Percentiles rank a stretch among this genome's conserved stretches.
These are phyloP conservation scores for Hanseniaspora taiwanica DNA, from an alignment of 805 yeast genomes.

Conservation along the genomic window DNA sequence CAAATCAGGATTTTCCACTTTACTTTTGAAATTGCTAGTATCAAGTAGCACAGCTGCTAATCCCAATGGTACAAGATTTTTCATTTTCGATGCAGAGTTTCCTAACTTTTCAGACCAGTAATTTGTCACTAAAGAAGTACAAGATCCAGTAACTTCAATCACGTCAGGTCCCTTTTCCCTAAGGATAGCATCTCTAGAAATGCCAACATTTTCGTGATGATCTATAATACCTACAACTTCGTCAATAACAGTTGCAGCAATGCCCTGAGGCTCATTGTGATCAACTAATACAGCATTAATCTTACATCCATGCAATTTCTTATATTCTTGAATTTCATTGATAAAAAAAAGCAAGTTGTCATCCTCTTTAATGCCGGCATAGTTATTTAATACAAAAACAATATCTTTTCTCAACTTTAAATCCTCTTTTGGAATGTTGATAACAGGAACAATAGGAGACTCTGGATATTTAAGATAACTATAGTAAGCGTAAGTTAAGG, in stretches of 20 bases:
- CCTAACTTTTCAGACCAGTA: conserved; percentile 33
- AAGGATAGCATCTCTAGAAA: conserved; percentile 28
- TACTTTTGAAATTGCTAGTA: conserved; percentile 52
- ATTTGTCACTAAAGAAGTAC: conserved; percentile 59
- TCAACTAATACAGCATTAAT: conserved; percentile 54
- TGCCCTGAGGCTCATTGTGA: conserved; percentile 59
- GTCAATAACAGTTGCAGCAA: conserved; percentile 18
- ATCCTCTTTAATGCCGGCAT: conserved; percentile 11
- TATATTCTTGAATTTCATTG: conserved; percentile 43
- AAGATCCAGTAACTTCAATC: conserved; percentile 57
- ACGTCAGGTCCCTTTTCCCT: conserved; percentile 38
- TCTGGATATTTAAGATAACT: conserved; percentile 23
- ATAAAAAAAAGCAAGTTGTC: conserved; percentile 40
- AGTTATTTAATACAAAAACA: conserved; percentile 32
- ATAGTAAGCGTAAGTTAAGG: conserved; percentile 61
- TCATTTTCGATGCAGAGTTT: conserved; percentile 9
- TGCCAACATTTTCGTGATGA: conserved; percentile 69
- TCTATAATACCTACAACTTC: conserved; percentile 57
- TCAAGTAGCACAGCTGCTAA: conserved; percentile 66
- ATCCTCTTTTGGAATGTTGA: conserved; percentile 61
- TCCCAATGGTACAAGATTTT: conserved; percentile 33
- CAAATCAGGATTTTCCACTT: conserved; percentile 49
- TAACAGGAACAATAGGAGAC: conserved; percentile 44
- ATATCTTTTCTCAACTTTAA: conserved; percentile 62
- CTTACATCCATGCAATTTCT: conserved; percentile 10